These are phyloP conservation scores for Silene coronaria DNA, from an alignment of 179 eudicot species.

Conservation along the genomic window DNA sequence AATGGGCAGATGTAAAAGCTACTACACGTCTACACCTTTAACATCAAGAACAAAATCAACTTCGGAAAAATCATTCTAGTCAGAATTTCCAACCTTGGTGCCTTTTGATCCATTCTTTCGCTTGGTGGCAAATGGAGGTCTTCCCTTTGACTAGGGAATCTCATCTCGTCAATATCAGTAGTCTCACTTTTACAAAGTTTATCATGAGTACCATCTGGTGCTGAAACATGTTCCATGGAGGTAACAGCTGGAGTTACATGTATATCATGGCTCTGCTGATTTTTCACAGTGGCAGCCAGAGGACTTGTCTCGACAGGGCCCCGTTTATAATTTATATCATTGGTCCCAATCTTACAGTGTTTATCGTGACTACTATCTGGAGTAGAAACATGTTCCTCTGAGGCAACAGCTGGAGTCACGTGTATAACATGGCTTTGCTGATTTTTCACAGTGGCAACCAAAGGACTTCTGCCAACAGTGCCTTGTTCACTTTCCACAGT, in stretches of 20 bases:
- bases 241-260: slow-evolving; percentile 24
- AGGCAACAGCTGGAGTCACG: slow-evolving; percentile 22
- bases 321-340: slow-evolving; percentile 25
- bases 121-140: slow-evolving; percentile 30
- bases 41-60: not conserved
- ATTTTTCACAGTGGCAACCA: slow-evolving; percentile 13
- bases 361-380: slow-evolving; percentile 20
- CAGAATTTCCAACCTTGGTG: slow-evolving; percentile 46
- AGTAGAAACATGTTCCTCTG: slow-evolving; percentile 22
- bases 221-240: slow-evolving; percentile 21
- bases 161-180: slow-evolving; percentile 27
- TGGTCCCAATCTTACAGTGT: slow-evolving; percentile 20
- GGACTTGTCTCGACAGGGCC: not conserved
- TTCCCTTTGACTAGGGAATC: slow-evolving; percentile 26
- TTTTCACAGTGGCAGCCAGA: slow-evolving; percentile 10
- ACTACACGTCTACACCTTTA: slow-evolving; percentile 8
- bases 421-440: slow-evolving; percentile 27
- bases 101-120: slow-evolving; percentile 32
- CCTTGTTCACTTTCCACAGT: slow-evolving; percentile 7
- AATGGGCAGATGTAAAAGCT: slow-evolving; percentile 13
- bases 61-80: not conserved
- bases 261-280: slow-evolving; percentile 27
- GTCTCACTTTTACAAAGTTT: slow-evolving; percentile 22
- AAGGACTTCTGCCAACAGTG: not conserved
- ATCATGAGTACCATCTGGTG: slow-evolving; percentile 21